A percentile compares a stretch with the other conserved stretches of the same genome.
Evolutionary conservation across 805 yeast genomes (phyloP).

Genomic region (Zygoascus bituminiphila): DNA sequence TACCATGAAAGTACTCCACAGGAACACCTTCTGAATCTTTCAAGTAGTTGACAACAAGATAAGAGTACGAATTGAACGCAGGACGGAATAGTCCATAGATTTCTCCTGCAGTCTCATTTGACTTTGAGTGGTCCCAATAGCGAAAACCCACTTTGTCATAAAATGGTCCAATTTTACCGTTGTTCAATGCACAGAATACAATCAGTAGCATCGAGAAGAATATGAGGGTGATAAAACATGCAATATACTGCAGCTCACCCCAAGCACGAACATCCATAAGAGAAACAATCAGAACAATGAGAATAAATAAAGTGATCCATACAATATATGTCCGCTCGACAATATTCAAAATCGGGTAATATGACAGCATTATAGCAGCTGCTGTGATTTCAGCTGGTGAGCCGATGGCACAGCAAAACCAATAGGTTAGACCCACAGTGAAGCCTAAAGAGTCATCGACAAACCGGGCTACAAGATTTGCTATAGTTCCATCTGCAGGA

Average conservation of each 20-base stretch:
- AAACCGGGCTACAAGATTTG: conserved; percentile 65
- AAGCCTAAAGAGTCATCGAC: conserved; percentile 54
- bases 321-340: conserved; percentile 47
- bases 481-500: conserved; percentile 71
- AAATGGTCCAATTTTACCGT: conserved; percentile 45
- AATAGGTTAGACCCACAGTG: conserved; percentile 64
- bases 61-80: conserved; percentile 5
- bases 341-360: conserved; percentile 49
- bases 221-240: conserved; percentile 50
- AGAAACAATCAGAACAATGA: conserved; percentile 41
- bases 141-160: conserved; percentile 50
- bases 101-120: conserved; percentile 38
- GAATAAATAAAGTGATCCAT: conserved; percentile 54
- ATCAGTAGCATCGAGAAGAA: conserved; percentile 43
- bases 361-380: conserved; percentile 65
- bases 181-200: conserved; percentile 55
- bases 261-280: conserved; percentile 61
- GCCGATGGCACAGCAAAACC: conserved; percentile 63
- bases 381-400: conserved; percentile 78
- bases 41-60: not conserved
- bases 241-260: conserved; percentile 65
- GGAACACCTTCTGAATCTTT: conserved; percentile 44
- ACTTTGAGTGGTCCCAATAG: conserved; percentile 54
- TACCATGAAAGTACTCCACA: conserved; percentile 10
- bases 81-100: conserved; percentile 71